Evolutionary conservation across 331 rosid species (phyloP).

Genomic region (Pyrus hybrid): DNA sequence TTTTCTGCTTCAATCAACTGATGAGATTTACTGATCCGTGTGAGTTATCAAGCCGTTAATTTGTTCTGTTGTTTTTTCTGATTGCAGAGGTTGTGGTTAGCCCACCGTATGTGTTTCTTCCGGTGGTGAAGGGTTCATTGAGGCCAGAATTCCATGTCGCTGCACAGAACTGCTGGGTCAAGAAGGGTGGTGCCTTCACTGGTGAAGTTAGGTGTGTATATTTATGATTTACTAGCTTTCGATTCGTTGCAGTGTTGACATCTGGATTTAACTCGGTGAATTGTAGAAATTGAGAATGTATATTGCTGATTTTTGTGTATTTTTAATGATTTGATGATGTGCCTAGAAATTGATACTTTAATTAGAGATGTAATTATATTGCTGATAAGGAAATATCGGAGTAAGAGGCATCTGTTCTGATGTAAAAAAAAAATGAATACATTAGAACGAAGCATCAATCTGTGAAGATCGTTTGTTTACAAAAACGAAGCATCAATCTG

Average conservation of each 20-base stretch:
- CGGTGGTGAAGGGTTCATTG: conserved; percentile 49
- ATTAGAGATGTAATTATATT: no score
- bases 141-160: conserved; percentile 79
- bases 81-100: conserved; percentile 88
- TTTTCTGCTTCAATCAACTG: not conserved
- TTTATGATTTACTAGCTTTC: not conserved
- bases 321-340: not conserved
- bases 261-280: not conserved
- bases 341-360: not conserved
- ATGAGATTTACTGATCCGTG: not conserved
- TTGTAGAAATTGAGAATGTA: not conserved
- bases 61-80: not conserved
- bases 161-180: conserved; percentile 89
- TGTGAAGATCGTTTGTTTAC: not conserved
- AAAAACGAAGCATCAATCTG: no score
- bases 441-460: not conserved
- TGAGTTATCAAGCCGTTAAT: not conserved
- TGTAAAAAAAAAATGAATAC: not conserved
- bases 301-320: not conserved
- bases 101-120: conserved; percentile 87
- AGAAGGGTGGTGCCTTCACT: conserved; percentile 95
- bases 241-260: not conserved
- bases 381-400: not conserved
- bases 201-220: conserved; percentile 82
- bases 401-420: not conserved